These are phyloP conservation scores for Paulownia fortunei DNA, from an alignment of 257 asterid species.

Conservation along the genomic window DNA sequence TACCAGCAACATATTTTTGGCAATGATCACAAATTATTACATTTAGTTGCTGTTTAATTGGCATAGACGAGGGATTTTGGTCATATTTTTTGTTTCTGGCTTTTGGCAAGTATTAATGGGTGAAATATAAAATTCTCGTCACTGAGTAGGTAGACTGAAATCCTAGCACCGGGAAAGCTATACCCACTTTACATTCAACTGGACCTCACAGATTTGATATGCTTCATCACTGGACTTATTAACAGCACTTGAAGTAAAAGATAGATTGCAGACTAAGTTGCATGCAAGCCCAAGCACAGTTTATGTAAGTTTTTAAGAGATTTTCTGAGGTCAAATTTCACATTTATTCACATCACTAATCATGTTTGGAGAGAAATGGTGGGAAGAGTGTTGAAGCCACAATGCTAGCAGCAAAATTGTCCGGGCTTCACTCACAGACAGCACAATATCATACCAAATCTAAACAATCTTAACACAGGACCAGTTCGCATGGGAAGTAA, in stretches of 20 bases:
- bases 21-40: not conserved
- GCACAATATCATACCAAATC: not conserved
- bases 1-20: slow-evolving; percentile 16
- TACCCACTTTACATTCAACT: not conserved
- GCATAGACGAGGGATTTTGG: slow-evolving; percentile 1
- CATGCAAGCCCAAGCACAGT: not conserved
- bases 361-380: slow-evolving; percentile 6
- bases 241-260: not conserved
- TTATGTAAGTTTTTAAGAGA: not conserved
- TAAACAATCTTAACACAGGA: not conserved
- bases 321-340: slow-evolving; percentile 9
- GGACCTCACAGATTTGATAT: slow-evolving; percentile 13
- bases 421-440: slow-evolving; percentile 5
- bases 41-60: slow-evolving; percentile 5
- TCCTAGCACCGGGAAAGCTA: slow-evolving; percentile 12
- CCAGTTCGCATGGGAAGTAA: not conserved
- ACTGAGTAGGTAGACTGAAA: slow-evolving; percentile 5
- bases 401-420: slow-evolving; percentile 16
- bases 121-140: not conserved
- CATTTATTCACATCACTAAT: not conserved
- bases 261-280: not conserved
- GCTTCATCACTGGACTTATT: not conserved
- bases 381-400: slow-evolving; percentile 6
- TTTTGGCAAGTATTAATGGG: slow-evolving; percentile 1
- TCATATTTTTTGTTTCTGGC: not conserved